A percentile compares a stretch with the other conserved stretches of the same genome.
phyloP scores from a whole-genome alignment of 1,284 basidiomycete genomes.

The Earliella scabrosa region DNA sequence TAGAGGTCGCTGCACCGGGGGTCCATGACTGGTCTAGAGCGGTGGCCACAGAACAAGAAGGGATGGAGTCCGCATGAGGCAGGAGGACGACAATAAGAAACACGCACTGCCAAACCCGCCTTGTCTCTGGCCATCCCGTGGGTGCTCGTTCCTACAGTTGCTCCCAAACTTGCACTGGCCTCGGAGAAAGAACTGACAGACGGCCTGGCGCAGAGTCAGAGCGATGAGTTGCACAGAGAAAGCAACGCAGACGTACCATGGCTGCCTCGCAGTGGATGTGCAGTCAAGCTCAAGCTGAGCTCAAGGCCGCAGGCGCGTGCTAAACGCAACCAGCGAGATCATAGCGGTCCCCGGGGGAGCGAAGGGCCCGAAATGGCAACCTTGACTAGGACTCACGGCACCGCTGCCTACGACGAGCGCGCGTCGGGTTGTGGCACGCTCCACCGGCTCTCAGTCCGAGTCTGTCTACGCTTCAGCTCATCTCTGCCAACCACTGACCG shows the following conservation, averaged over 20 bases:
- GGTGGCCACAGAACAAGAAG: conserved; percentile 24
- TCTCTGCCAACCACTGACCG: no score
- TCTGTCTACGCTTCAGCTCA: no score
- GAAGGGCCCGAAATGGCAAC: no score
- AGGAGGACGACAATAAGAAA: conserved; percentile 5
- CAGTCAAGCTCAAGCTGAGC: no score
- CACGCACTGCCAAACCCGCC: conserved; percentile 42
- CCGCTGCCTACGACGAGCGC: no score
- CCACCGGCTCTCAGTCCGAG: no score
- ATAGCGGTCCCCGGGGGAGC: no score
- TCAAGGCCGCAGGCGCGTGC: no score
- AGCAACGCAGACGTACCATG: conserved; percentile 9
- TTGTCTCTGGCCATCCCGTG: conserved; percentile 39
- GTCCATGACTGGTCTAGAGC: conserved; percentile 49
- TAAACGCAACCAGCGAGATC: no score
- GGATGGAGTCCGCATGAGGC: conserved; percentile 31
- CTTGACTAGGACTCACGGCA: no score
- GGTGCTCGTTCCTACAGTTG: conserved; percentile 73
- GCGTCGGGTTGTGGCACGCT: no score
- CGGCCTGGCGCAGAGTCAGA: conserved; percentile 34
- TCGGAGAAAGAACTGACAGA: conserved; percentile 69
- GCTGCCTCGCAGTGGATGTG: no score
- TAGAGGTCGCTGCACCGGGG: conserved; percentile 24
- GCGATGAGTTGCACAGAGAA: background rate
- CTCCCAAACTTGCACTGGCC: conserved; percentile 74